Conservation (phyloP, 306 rosid genomes). For the Ammopiptanthus mongolicus region DNA sequence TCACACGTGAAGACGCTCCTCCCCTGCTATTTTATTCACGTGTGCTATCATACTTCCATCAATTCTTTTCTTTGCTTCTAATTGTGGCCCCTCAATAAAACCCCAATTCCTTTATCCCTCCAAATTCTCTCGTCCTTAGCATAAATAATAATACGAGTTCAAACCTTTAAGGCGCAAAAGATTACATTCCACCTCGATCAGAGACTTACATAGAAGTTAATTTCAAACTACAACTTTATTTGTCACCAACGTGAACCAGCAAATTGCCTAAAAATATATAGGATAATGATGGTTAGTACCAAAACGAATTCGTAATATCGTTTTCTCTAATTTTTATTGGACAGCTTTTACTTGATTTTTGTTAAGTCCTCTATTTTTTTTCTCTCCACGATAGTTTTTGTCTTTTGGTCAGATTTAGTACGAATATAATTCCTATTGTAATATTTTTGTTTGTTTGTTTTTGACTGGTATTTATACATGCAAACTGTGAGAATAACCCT, state of each 20-base stretch:
- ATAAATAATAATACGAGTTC: background rate
- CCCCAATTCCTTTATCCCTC: constrained; percentile 4
- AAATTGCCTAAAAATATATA: no score
- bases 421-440: no score
- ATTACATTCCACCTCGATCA: background rate
- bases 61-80: constrained; percentile 18
- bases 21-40: constrained; percentile 73
- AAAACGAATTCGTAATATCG: no score
- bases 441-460: no score
- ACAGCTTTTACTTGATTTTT: no score
- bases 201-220: background rate
- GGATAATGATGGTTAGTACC: no score
- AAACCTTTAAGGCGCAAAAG: background rate
- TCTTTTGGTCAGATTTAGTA: no score
- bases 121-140: background rate
- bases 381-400: no score
- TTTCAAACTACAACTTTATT: background rate
- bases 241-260: background rate
- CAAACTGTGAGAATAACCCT: no score
- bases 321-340: no score
- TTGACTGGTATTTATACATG: no score
- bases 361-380: no score
- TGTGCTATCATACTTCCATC: constrained; percentile 59
- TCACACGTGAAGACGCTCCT: constrained; percentile 97
- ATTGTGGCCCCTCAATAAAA: constrained; percentile 14